Percentiles rank a stretch among this genome's conserved stretches.
These are phyloP conservation scores for Phytophthora hibernalis DNA, from an alignment of 352 stramenopile species.

Conservation along the genomic window DNA sequence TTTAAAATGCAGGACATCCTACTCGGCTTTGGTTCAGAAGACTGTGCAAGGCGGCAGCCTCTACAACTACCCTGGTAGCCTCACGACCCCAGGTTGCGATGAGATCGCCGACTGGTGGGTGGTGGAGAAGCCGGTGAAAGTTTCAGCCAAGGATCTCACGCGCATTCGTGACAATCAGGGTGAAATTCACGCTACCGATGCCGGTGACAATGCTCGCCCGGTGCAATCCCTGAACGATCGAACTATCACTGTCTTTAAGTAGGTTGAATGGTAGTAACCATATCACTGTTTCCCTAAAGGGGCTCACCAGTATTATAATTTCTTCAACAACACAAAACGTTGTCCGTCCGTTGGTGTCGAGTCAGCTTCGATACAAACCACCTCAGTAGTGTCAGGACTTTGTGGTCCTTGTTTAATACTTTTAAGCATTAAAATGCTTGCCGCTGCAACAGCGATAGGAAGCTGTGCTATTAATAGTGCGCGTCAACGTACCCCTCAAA, in stretches of 20 bases:
- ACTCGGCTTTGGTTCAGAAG: slow-evolving; percentile 55
- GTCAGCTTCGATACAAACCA: too few species aligned
- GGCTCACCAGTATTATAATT: too few species aligned
- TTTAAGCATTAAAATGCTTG: too few species aligned
- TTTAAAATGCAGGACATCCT: slow-evolving; percentile 27
- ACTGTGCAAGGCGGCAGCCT: slow-evolving; percentile 26
- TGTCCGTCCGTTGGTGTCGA: slow-evolving; percentile 20
- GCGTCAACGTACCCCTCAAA: too few species aligned
- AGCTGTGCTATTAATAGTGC: too few species aligned
- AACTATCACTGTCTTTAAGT: slow-evolving; percentile 15
- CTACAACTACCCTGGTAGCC: slow-evolving; percentile 49
- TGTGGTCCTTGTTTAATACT: too few species aligned
- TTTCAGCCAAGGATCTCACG: slow-evolving; percentile 37
- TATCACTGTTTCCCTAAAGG: too few species aligned
- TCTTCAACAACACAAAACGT: too few species aligned
- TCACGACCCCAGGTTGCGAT: slow-evolving; percentile 42
- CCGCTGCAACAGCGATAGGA: too few species aligned
- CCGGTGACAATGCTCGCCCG: slow-evolving; percentile 34
- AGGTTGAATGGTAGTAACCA: slow-evolving; percentile 16
- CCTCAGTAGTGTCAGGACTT: too few species aligned
- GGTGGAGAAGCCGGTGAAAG: slow-evolving; percentile 30
- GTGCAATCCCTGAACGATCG: slow-evolving; percentile 37
- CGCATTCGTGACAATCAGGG: slow-evolving; percentile 35
- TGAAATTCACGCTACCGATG: slow-evolving; percentile 25
- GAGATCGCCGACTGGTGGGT: slow-evolving; percentile 54